Evolutionary conservation across 768 basidiomycete genomes (phyloP), one percentile per base, ranked within the genome.

Genomic region (Kwoniella pini): DNA sequence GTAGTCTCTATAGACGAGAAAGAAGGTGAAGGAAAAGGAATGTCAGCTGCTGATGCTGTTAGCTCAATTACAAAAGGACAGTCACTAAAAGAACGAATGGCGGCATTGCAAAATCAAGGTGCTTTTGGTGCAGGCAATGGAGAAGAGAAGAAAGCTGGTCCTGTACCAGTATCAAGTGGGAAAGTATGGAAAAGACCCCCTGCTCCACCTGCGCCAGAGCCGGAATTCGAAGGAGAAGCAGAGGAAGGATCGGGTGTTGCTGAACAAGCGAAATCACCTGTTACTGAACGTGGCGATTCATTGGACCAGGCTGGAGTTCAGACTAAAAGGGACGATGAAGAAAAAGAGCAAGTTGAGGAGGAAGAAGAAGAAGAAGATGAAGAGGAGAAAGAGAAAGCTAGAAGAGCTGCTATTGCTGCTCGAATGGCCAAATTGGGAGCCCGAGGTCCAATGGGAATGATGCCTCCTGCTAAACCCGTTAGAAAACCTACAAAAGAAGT

Each of bases 361-460:
- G 58, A 64, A 42, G 54, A 27, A 48, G 38, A 13, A 17, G 62
- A 65, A 33, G 62, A 58, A 48, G 69, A 69, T 17, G 74, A 75
- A 36, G 67, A 72, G n/a, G 69, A 70, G 45, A 62, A 71, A 59
- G 78, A 80, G 58, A 78, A 74, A 46, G 72, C 74, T 40, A 59
- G 76, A 45, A 85, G 93, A 42, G 89, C 91, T 4, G 87, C 89
- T 11, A 87, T 97, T 71, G 91, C 92, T 30, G 91, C 91, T 22
- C 84, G 92, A 45, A 91, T 98, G 91, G 92, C 91, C 40, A 87
- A 88, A 61, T 83, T 97, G 17, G 94, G 94, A 27, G 94, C 91
- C 7, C 60, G 79, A 54, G 79, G 78, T 26, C 71, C 77, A 21
- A 78, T 79, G 74, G 78, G 77, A 17, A 88, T 95, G 88, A 63